Percentiles rank a stretch among this genome's conserved stretches.
phyloP scores from a whole-genome alignment of 2,329 filamentous ascomycete genomes.

The Rhynchosporium agropyri region DNA sequence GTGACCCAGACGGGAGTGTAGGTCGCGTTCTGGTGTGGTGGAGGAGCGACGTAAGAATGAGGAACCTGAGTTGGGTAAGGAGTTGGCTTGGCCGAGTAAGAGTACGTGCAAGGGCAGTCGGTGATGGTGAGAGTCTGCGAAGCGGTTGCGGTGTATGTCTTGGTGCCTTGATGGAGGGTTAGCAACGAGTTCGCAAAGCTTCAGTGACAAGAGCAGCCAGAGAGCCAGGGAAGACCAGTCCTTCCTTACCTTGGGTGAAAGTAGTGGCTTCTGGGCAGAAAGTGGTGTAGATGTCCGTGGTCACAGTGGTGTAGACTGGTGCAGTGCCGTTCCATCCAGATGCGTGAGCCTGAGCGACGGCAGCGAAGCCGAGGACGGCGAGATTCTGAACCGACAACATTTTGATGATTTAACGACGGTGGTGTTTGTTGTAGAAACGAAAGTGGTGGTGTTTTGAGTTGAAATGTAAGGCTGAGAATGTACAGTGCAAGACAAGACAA shows the following conservation, averaged over 20 bases:
- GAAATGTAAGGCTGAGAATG: constrained; percentile 12
- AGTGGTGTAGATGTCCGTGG: constrained; percentile 51
- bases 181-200: not conserved
- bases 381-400: constrained; percentile 39
- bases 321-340: constrained; percentile 15
- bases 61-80: constrained; percentile 16
- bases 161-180: constrained; percentile 34
- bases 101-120: constrained; percentile 53
- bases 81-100: constrained; percentile 19
- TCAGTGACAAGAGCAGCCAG: not conserved
- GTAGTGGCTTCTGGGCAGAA: constrained; percentile 53
- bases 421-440: constrained; percentile 23
- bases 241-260: constrained; percentile 41
- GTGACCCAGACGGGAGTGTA: constrained; percentile 44
- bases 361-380: constrained; percentile 40
- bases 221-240: not conserved
- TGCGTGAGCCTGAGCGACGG: constrained; percentile 31
- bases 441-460: constrained; percentile 14
- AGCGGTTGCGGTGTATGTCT: constrained; percentile 61
- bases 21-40: constrained; percentile 18
- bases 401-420: constrained; percentile 31
- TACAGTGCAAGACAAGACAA: not conserved
- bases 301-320: constrained; percentile 44
- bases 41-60: constrained; percentile 14
- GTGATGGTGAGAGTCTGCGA: constrained; percentile 53